Base-by-base conservation (phyloP, 2,329 filamentous ascomycete genomes). In the Colletotrichum sp. region DNA sequence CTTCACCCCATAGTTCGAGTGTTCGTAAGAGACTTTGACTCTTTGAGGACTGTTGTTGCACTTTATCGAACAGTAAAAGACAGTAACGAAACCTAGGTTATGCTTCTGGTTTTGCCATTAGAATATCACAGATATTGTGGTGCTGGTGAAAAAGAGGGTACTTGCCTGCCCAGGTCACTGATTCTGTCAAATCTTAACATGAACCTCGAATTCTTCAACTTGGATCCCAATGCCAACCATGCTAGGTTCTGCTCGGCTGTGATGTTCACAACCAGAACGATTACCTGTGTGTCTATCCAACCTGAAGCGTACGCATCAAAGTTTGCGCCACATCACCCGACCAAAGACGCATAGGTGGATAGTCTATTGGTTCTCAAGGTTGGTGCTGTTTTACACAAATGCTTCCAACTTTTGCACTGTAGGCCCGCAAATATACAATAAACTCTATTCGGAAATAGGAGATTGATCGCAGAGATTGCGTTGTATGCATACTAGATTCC, bases 151-250 rank as follows among this genome's bases (percentile, higher is more conserved):
- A 1, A 43, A 2, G 2, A 43, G 18, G 18, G 18, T 43, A 43
- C 3, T 4, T 43, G 0, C 18, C 9, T 48, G 18, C 8, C 18
- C 0, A 2, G 18, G 0, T 12, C 18, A 48, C 38, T 48, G 18
- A 48, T 2, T 43, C 3, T n/a, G 3, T 43, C 0, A n/a, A 43
- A 43, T 0, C 38, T 43, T 2, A n/a, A 0, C 18, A 1, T 4
- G 3, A 6, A 48, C 0, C 18, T n/a, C 18, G 38, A 48, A 12
- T 48, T n/a, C 3, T 1, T n/a, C 18, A 48, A 12, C 18, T 1
- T 12, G 18, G 0, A 12, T n/a, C 5, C 38, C 9, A 48, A 48
- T 0, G 18, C 18, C 9, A 2, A 7, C 18, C 9, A 48, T 7
- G 4, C 9, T 48, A 48, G 18, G 18, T 3, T n/a, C 38, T 48